phyloP scores from a whole-genome alignment of 495 filamentous ascomycete species.

The Xylaria flabelliformis region DNA sequence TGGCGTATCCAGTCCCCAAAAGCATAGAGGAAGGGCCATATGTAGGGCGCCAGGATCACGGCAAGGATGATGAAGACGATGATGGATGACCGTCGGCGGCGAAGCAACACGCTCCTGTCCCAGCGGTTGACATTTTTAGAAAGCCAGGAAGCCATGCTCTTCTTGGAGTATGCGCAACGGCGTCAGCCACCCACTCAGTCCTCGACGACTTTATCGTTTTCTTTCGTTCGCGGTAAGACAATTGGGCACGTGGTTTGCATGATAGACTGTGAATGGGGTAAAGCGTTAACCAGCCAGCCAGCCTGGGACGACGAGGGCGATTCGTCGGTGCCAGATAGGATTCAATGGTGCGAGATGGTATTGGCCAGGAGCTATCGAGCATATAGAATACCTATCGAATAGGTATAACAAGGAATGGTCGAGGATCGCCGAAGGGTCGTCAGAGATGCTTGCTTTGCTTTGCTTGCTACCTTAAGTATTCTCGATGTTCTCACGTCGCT shows the following conservation, averaged over 20 bases:
- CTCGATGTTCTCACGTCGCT: background rate
- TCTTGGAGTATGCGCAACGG: background rate
- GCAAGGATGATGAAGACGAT: constrained; percentile 35
- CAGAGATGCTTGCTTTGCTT: background rate
- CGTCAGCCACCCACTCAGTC: background rate
- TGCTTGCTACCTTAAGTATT: too few species aligned
- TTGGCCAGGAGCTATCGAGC: background rate
- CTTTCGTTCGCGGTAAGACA: constrained; percentile 1
- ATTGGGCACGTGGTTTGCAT: constrained; percentile 15
- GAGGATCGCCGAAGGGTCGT: constrained; percentile 13
- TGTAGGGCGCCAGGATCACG: constrained; percentile 36
- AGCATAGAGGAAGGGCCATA: constrained; percentile 40
- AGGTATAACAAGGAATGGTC: constrained; percentile 7
- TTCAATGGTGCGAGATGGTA: background rate
- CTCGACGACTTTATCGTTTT: background rate
- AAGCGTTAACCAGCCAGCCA: background rate
- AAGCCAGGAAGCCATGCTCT: constrained; percentile 23
- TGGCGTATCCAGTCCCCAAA: constrained; percentile 47
- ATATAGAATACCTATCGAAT: background rate
- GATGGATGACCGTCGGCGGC: constrained; percentile 33
- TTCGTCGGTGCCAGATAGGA: too few species aligned
- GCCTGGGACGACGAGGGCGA: background rate
- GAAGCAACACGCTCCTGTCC: constrained; percentile 32
- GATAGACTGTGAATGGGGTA: background rate
- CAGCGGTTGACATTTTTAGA: background rate